A percentile compares a stretch with the other conserved stretches of the same genome.
Evolutionary conservation across 2,329 filamentous ascomycete species (phyloP).

Genomic region (Phaeoacremonium minimum): DNA sequence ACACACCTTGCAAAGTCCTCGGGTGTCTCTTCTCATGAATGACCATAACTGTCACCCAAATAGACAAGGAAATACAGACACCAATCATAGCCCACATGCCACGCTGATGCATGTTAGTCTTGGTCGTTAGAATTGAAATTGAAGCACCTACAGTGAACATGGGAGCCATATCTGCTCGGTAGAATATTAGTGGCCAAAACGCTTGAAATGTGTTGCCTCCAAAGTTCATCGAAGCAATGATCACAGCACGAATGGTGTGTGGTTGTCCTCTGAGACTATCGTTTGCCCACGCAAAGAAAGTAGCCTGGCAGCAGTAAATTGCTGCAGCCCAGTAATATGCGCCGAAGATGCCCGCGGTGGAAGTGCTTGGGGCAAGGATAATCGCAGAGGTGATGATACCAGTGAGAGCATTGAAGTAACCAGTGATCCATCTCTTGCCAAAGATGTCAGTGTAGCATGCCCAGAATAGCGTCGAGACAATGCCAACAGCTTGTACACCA

Average conservation of each 20-base stretch:
- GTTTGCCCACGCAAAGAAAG: conserved; percentile 73
- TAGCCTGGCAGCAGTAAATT: conserved; percentile 69
- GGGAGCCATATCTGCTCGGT: conserved; percentile 61
- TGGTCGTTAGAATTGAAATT: conserved; percentile 8
- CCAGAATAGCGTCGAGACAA: conserved; percentile 62
- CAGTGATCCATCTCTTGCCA: conserved; percentile 61
- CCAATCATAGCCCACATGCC: conserved; percentile 75
- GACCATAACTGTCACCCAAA: conserved; percentile 37
- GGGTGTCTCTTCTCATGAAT: conserved; percentile 1
- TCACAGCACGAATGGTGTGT: conserved; percentile 57
- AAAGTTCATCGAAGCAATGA: conserved; percentile 68
- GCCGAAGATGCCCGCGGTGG: conserved; percentile 52
- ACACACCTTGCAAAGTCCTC: background rate
- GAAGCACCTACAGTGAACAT: conserved; percentile 51
- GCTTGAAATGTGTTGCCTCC: conserved; percentile 65
- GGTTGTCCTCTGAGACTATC: conserved; percentile 63
- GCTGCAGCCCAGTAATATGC: conserved; percentile 67
- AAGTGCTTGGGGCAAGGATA: conserved; percentile 48
- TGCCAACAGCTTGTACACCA: conserved; percentile 51
- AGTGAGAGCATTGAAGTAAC: conserved; percentile 60
- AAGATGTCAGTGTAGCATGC: conserved; percentile 62
- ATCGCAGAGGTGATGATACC: conserved; percentile 58
- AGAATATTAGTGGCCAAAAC: conserved; percentile 71
- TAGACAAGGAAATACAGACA: conserved; percentile 49
- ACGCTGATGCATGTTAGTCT: conserved; percentile 29